Evolutionary conservation across 192 early-diverging fungal species (phyloP), one percentile per base, ranked within the genome.

Genomic region (Backusella luteola): DNA sequence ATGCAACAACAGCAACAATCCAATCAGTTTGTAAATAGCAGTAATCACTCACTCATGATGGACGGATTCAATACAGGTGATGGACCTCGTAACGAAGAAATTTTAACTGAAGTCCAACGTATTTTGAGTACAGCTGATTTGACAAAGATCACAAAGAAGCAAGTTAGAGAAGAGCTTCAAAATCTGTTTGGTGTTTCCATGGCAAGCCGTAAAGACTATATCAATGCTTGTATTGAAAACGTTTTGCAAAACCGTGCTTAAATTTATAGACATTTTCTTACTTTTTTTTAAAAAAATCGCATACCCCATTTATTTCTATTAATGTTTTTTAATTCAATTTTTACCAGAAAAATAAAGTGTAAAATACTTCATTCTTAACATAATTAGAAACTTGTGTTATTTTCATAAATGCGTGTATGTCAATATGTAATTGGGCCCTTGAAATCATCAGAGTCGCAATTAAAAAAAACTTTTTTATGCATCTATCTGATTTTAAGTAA

Each of bases 151-250:
- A 96, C 96, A 46, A 97, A 97, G 87, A 94, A 94, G 81, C 91
- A 93, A 79, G 92, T 97, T 73, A 84, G 95, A 15, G 90, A 93
- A 67, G 87, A 92, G 73, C 79, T 95, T 46, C 72, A 89, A 67
- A 77, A 76, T 8, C 71, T 84, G 63, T 96, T 98, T 87, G 92
- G 92, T 17, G 87, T 95, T 36, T 96, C 97, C 68, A 87, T 97
- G 87, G 90, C 89, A 46, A 81, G 85, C 23, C 84, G 90, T 53
- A 97, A 96, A 85, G 91, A 93, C 34, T 92, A 87, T 68, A 98
- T 98, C 84, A 98, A 97, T 80, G 84, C 87, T 68, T 93, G 92
- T 79, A 98, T 99, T 78, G 94, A 96, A 76, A 84, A 77, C 73
- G 74, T 83, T 35, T 75, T 88, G 21, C 86, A 84, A 46, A 83